Conservation (phyloP, 805 yeast species). For the Candida maltosa region DNA sequence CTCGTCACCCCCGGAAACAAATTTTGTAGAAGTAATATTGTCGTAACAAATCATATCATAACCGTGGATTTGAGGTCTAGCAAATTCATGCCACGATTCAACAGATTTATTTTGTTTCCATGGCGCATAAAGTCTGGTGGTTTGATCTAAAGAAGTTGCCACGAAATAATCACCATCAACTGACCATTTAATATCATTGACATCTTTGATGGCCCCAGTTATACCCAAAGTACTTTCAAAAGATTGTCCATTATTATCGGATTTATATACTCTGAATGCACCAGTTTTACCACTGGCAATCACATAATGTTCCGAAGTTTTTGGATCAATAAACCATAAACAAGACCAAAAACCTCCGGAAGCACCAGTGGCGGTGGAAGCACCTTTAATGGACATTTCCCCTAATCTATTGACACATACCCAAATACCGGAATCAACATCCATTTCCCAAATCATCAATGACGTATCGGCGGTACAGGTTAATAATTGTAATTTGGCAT, state of each 20-base stretch:
- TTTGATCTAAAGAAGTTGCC: constrained; percentile 87
- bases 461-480: constrained; percentile 94
- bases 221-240: constrained; percentile 54
- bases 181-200: constrained; percentile 80
- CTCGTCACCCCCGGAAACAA: constrained; percentile 95
- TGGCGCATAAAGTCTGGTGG: constrained; percentile 77
- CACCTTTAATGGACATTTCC: constrained; percentile 92
- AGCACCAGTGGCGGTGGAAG: constrained; percentile 97
- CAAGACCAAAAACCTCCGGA: constrained; percentile 64
- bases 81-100: constrained; percentile 80
- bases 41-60: constrained; percentile 88
- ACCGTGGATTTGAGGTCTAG: constrained; percentile 98
- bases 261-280: constrained; percentile 76
- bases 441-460: constrained; percentile 92
- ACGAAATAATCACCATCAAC: constrained; percentile 61
- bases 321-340: constrained; percentile 57
- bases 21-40: constrained; percentile 55
- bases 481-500: constrained; percentile 51
- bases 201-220: constrained; percentile 73
- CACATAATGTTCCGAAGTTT: constrained; percentile 38
- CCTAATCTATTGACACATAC: constrained; percentile 77
- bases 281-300: constrained; percentile 91
- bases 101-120: constrained; percentile 36
- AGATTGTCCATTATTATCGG: constrained; percentile 19
- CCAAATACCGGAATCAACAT: constrained; percentile 85